phyloP scores from a whole-genome alignment of 371 early-diverging fungal species.

The Apophysomyces sp. region DNA sequence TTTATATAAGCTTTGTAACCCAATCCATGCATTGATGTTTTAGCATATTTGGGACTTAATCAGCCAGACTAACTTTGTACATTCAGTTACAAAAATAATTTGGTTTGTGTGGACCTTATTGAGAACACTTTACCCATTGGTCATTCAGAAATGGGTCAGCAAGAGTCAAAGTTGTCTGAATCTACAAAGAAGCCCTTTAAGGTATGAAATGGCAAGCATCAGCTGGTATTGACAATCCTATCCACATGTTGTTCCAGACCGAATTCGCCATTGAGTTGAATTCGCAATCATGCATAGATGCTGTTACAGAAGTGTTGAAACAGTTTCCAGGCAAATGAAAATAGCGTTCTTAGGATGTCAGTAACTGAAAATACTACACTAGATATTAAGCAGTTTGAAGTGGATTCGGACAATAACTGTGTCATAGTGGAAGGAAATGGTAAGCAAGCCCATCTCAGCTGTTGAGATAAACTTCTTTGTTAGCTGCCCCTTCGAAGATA shows the following conservation, averaged over 20 bases:
- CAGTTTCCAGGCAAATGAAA: conserved; percentile 39
- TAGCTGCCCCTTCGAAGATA: conserved; percentile 62
- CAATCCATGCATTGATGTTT: too few species aligned
- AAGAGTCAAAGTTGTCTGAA: not conserved
- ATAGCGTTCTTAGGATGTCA: not conserved
- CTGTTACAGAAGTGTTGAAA: conserved; percentile 53
- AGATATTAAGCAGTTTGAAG: conserved; percentile 51
- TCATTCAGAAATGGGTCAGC: not conserved
- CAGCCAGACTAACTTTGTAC: too few species aligned
- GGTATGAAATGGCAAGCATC: not conserved
- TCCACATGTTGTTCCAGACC: conserved; percentile 28
- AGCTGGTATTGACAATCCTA: not conserved
- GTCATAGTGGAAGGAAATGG: conserved; percentile 61
- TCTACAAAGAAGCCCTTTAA: not conserved
- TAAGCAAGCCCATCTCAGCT: conserved; percentile 8
- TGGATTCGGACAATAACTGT: conserved; percentile 50
- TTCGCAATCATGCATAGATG: conserved; percentile 67
- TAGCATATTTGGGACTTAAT: too few species aligned
- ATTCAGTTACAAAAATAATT: too few species aligned
- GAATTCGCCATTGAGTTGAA: conserved; percentile 81
- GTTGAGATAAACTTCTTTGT: not conserved
- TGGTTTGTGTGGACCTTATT: too few species aligned
- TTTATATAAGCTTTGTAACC: too few species aligned
- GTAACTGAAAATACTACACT: too few species aligned
- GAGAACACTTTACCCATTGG: too few species aligned